These are phyloP conservation scores for Ramularia endophylla DNA, from an alignment of 2,329 filamentous ascomycete species.

Conservation along the genomic window DNA sequence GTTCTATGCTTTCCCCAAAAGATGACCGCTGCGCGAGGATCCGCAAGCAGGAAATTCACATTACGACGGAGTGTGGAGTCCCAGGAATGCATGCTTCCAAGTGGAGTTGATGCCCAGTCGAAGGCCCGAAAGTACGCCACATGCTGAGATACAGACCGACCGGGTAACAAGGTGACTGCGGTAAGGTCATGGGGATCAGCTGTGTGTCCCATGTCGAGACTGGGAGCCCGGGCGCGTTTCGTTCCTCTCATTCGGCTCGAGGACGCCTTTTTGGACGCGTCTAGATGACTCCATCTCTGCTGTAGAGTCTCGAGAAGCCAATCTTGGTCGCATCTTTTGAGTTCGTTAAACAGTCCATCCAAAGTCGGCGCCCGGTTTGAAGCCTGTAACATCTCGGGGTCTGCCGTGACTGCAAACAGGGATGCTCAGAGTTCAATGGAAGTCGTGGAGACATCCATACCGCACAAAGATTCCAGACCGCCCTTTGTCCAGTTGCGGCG, in stretches of 20 bases:
- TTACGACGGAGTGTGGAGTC: constrained; percentile 9
- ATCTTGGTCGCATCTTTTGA: constrained; percentile 6
- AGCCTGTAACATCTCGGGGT: background rate
- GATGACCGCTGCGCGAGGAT: constrained; percentile 13
- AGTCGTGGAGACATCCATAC: too few relatives aligned
- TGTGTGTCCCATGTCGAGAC: constrained; percentile 1
- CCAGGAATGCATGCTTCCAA: constrained; percentile 17
- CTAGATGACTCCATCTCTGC: constrained; percentile 4
- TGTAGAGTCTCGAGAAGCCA: constrained; percentile 8
- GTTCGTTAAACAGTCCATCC: constrained; percentile 6
- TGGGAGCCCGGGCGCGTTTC: constrained; percentile 7
- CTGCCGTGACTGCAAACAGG: too few relatives aligned
- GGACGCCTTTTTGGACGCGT: background rate
- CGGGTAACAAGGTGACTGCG: constrained; percentile 1
- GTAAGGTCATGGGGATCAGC: constrained; percentile 13
- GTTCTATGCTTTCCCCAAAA: constrained; percentile 26
- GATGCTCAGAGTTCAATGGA: too few relatives aligned
- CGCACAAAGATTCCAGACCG: too few relatives aligned
- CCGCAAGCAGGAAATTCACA: constrained; percentile 16
- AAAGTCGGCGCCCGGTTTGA: constrained; percentile 4
- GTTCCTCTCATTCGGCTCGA: background rate
- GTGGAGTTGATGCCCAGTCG: constrained; percentile 14
- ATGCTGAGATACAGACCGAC: constrained; percentile 9
- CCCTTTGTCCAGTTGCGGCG: too few relatives aligned
- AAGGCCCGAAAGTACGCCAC: constrained; percentile 11